These are phyloP conservation scores for Talaromyces sp. DNA, from an alignment of 2,329 filamentous ascomycete species.

Conservation along the genomic window DNA sequence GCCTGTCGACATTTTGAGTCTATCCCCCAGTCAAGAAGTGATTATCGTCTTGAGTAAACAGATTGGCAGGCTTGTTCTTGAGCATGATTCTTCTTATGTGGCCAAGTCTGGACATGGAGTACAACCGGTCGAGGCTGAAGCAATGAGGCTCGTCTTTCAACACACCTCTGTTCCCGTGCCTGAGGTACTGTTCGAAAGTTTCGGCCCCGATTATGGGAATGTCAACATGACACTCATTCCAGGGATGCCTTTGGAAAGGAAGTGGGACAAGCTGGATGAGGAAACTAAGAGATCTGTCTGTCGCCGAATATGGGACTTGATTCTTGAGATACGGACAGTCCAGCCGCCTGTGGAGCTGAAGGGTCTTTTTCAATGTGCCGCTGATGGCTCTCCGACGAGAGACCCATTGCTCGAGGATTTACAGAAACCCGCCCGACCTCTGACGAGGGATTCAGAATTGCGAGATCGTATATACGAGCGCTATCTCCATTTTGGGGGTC, in stretches of 20 bases:
- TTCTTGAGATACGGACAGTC: slow-evolving; percentile 24
- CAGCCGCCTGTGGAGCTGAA: slow-evolving; percentile 22
- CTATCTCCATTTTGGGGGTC: slow-evolving; percentile 27
- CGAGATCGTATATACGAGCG: slow-evolving; percentile 28
- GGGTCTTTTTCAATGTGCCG: slow-evolving; percentile 26
- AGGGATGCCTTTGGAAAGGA: background rate
- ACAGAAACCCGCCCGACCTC: slow-evolving; percentile 23
- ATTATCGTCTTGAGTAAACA: slow-evolving; percentile 23
- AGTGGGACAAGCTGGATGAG: background rate
- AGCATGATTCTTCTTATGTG: slow-evolving; percentile 24
- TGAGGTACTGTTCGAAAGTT: slow-evolving; percentile 22
- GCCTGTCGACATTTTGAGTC: background rate
- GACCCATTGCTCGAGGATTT: slow-evolving; percentile 25
- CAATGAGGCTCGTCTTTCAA: slow-evolving; percentile 22
- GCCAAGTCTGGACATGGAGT: slow-evolving; percentile 24
- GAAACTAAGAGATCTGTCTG: background rate
- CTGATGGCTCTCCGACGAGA: slow-evolving; percentile 26
- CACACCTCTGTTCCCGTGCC: slow-evolving; percentile 20
- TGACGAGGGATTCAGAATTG: slow-evolving; percentile 26
- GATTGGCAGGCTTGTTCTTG: slow-evolving; percentile 23
- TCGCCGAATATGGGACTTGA: background rate
- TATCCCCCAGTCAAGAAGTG: slow-evolving; percentile 21
- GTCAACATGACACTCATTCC: background rate
- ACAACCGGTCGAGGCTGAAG: slow-evolving; percentile 20
- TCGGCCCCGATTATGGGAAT: background rate